Base-by-base conservation (phyloP, 2,329 filamentous ascomycete genomes). In the Paecilomyces sp. region DNA sequence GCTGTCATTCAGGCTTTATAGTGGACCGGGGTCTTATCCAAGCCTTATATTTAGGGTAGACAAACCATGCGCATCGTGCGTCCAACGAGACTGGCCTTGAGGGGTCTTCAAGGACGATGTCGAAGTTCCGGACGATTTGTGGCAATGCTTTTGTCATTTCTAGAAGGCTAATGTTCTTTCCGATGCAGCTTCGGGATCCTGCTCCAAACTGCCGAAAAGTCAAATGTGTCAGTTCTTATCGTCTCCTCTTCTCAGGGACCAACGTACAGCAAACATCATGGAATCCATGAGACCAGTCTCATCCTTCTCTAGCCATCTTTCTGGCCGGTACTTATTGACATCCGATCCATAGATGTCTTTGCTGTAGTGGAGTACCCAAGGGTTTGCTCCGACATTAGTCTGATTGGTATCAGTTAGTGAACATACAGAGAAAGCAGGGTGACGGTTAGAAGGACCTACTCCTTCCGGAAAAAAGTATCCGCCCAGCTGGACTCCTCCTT, bases 311-410 rank as follows among this genome's bases (percentile, higher is more conserved):
- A 57, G 41, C 65, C 65, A 67, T 7, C 65, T 60, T 52, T 64
- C 63, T 5, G 65, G 65, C 5, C 59, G 60, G 47, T 60, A 93
- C 0, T 69, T 73, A 41, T 91, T 85, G 0, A 85, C 84, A 63
- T 92, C 86, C 0, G 79, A 69, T 1, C 89, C 89, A 67, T 90
- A 93, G 41, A 92, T 78, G 56, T 87, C 84, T 6, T 81, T 78
- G 1, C 85, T 81, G 2, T 87, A 82, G 66, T 92, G 89, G 33
- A 92, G 78, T 18, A 91, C 84, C 88, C 88, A 92, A 0, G 89
- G 84, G 56, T 85, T 90, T 36, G 33, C 33, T 9, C 33, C 33
- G 8, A 36, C 9, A 2, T 36, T 13, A 9, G 33, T 36, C 33
- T 36, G 9, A 3, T 9, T 36, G 15, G 11, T 13, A 3, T 9